A percentile compares a stretch with the other conserved stretches of the same genome.
Evolutionary conservation across 1,284 basidiomycete species (phyloP).

Genomic region (Thelephora terrestris): DNA sequence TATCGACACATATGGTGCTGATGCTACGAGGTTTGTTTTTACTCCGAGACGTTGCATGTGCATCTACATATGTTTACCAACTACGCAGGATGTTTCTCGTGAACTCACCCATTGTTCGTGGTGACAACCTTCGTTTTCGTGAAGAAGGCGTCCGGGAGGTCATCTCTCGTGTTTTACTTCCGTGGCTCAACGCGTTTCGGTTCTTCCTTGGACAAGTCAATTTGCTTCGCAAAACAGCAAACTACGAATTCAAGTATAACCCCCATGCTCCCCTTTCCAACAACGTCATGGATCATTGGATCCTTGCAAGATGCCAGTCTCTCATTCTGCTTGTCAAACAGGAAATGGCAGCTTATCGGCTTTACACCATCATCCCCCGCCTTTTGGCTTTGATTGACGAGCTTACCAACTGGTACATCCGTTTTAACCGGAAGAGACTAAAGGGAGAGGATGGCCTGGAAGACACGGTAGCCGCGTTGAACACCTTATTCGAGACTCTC

Average conservation of each 20-base stretch:
- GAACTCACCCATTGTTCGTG: constrained; percentile 97
- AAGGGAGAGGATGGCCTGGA: constrained; percentile 93
- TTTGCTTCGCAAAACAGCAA: constrained; percentile 77
- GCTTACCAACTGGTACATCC: constrained; percentile 99
- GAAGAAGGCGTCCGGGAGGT: constrained; percentile 98
- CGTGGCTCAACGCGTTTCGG: constrained; percentile 99
- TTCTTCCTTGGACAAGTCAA: constrained; percentile 98
- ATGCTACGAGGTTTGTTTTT: constrained; percentile 71
- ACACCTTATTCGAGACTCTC: constrained; percentile 93
- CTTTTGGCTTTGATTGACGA: constrained; percentile 91
- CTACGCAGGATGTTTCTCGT: constrained; percentile 85
- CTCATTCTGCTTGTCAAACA: constrained; percentile 86
- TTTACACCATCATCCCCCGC: constrained; percentile 98
- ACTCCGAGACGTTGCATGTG: neutral
- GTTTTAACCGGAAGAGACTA: constrained; percentile 92
- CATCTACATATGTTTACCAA: neutral
- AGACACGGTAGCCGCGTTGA: constrained; percentile 85
- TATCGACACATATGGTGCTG: constrained; percentile 90
- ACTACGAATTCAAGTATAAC: constrained; percentile 81
- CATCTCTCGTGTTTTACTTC: constrained; percentile 87
- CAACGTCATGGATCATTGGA: constrained; percentile 99
- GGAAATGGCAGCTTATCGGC: constrained; percentile 95
- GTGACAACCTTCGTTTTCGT: constrained; percentile 95
- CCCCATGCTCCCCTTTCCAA: constrained; percentile 74
- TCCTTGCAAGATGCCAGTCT: constrained; percentile 93